Evolutionary conservation across 1,139 yeast species (phyloP).

Genomic region (Candida tropicalis): DNA sequence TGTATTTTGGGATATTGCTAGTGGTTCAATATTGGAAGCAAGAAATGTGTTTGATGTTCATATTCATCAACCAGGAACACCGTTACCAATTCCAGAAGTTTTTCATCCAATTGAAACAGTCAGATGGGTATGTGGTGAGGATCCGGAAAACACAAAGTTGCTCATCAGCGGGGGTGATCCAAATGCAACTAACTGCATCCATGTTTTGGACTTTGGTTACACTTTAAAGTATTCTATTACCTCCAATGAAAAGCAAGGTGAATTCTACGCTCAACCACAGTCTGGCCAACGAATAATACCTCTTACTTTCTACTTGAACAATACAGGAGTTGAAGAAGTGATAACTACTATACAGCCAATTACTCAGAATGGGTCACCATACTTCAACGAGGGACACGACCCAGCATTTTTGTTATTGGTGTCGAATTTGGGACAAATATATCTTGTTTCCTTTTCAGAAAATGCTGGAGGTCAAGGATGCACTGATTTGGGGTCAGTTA

Average conservation of each 20-base stretch:
- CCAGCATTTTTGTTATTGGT: constrained; percentile 63
- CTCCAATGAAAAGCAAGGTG: constrained; percentile 80
- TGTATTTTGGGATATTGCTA: constrained; percentile 89
- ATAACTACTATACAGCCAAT: constrained; percentile 35
- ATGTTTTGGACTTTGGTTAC: constrained; percentile 74
- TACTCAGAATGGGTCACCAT: constrained; percentile 49
- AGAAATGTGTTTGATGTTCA: constrained; percentile 69
- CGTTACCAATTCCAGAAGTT: constrained; percentile 22
- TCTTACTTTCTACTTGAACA: constrained; percentile 25
- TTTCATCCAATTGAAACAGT: constrained; percentile 43
- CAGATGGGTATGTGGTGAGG: constrained; percentile 75
- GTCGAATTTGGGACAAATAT: constrained; percentile 56
- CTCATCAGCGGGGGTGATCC: constrained; percentile 71
- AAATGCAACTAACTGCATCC: constrained; percentile 52
- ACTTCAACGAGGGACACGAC: constrained; percentile 70
- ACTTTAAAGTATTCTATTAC: constrained; percentile 81
- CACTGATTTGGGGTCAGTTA: constrained; percentile 55
- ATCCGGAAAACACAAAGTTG: constrained; percentile 79
- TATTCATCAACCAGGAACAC: constrained; percentile 55
- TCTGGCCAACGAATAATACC: constrained; percentile 40
- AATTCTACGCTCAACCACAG: constrained; percentile 69
- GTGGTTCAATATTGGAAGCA: constrained; percentile 74
- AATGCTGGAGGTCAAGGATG: constrained; percentile 50
- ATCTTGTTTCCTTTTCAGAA: constrained; percentile 31
- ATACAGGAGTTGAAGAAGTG: constrained; percentile 23